These are phyloP conservation scores for Mycena sp. DNA, from an alignment of 1,284 basidiomycete genomes.

Conservation along the genomic window DNA sequence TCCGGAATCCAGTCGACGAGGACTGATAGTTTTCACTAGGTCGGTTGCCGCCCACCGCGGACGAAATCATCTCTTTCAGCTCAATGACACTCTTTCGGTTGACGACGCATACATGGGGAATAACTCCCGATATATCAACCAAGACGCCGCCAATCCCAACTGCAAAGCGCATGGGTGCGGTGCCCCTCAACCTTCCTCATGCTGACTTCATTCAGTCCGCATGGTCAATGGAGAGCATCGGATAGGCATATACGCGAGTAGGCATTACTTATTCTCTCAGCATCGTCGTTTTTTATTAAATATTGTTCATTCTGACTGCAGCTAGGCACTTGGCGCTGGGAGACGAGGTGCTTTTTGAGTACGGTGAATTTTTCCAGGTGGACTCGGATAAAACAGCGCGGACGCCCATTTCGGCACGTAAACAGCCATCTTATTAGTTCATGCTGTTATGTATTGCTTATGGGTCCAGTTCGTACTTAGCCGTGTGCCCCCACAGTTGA, in stretches of 20 bases:
- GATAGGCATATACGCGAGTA: constrained; percentile 57
- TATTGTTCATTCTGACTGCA: no score
- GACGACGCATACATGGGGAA: constrained; percentile 64
- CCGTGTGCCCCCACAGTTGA: no score
- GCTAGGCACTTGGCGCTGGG: no score
- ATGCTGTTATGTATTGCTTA: no score
- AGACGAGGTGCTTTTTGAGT: no score
- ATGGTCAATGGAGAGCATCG: constrained; percentile 60
- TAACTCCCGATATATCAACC: constrained; percentile 65
- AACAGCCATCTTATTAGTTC: no score
- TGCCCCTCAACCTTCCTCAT: not conserved
- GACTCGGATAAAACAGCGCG: not conserved
- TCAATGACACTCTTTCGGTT: constrained; percentile 43
- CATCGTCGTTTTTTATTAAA: no score
- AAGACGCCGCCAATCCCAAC: constrained; percentile 48
- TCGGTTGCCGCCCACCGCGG: constrained; percentile 36
- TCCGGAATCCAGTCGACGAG: not conserved
- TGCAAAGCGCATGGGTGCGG: constrained; percentile 44
- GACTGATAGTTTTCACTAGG: constrained; percentile 19
- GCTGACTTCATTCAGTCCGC: constrained; percentile 32
- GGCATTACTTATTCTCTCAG: constrained; percentile 37
- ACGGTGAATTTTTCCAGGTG: no score
- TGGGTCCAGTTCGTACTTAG: no score
- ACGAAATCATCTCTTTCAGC: constrained; percentile 58
- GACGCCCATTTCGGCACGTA: not conserved